A percentile compares a stretch with the other conserved stretches of the same genome.
These are phyloP conservation scores for Claviceps maximensis DNA, from an alignment of 2,329 filamentous ascomycete species.

Conservation along the genomic window DNA sequence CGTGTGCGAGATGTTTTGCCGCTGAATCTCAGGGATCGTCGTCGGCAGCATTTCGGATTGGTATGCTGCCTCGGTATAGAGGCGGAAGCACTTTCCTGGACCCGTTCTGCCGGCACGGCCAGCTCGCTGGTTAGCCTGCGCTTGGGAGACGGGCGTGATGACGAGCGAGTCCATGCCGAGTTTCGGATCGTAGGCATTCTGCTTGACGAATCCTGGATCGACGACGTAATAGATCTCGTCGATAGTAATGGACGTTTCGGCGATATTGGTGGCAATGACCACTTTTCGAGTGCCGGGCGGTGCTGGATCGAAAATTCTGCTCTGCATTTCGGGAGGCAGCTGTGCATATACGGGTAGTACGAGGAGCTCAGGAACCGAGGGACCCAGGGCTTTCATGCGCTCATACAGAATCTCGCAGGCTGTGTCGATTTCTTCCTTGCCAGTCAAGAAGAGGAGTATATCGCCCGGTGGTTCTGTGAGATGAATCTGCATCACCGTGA, in stretches of 20 bases:
- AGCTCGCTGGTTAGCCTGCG: constrained; percentile 87
- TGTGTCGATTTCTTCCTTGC: constrained; percentile 95
- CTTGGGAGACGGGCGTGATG: constrained; percentile 91
- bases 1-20: constrained; percentile 81
- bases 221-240: constrained; percentile 97
- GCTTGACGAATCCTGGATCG: constrained; percentile 94
- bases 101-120: constrained; percentile 89
- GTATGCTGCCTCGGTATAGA: constrained; percentile 92
- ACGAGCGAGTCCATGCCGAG: constrained; percentile 95
- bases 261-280: constrained; percentile 96
- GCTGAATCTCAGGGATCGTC: constrained; percentile 90
- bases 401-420: constrained; percentile 86
- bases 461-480: constrained; percentile 84
- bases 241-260: constrained; percentile 94
- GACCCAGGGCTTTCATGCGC: constrained; percentile 88
- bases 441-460: constrained; percentile 92
- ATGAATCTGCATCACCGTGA: constrained; percentile 97
- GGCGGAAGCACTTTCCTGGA: constrained; percentile 86
- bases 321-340: constrained; percentile 86
- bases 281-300: constrained; percentile 80
- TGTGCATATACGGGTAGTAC: constrained; percentile 95
- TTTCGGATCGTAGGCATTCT: constrained; percentile 93
- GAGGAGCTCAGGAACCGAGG: constrained; percentile 79
- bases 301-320: constrained; percentile 85
- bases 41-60: constrained; percentile 96